Evolutionary conservation across 306 rosid genomes (phyloP), one percentile per base, ranked within the genome.

Genomic region (Dryas alaskensis): DNA sequence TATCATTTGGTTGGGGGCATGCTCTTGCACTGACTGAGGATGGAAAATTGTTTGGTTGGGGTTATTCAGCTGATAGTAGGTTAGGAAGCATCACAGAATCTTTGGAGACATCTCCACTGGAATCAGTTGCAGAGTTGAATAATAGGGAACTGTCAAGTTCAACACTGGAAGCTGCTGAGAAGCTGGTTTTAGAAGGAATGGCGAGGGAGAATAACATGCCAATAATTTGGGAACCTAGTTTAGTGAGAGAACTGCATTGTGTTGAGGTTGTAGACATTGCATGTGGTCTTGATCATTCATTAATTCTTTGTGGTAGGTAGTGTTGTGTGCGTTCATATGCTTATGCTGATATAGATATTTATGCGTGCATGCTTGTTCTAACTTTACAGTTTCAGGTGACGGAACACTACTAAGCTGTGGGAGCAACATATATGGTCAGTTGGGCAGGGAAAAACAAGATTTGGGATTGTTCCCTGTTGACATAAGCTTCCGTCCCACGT

Each of bases 1-100:
- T 89, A 22, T 79, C 97, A 44, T 92, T 91, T 76, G 97, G 98
- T 71, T 94, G 98, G 97, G 98, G 98, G 58, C 97, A 94, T 65
- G 93, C 94, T 51, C 92, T 91, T 76, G 97, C 97, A 16, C 79
- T 37, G 22, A 94, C 90, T 12, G 81, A 79, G 79, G 92, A 91
- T 72, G 98, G 98, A 17, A 94, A 88, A 73, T 76, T 94, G 72
- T 94, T 86, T 80, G 97, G 91, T 6, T 94, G 98, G 98, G 97
- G 98, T 31, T 94, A 94, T 82, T 89, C 81, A 7, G 97, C 94
- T 49, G 94, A 91, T 74, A 91, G 89, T 40, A 88, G 97, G 86
- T 79, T 91, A 65, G 97, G 98, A 17, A 86, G 84, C 69, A 75
- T 80, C 76, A 89, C 89, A 58, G 81, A 74, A 75, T 77, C 70